These are phyloP conservation scores for Aspergillus wentii DNA, from an alignment of 495 filamentous ascomycete genomes.

Conservation along the genomic window DNA sequence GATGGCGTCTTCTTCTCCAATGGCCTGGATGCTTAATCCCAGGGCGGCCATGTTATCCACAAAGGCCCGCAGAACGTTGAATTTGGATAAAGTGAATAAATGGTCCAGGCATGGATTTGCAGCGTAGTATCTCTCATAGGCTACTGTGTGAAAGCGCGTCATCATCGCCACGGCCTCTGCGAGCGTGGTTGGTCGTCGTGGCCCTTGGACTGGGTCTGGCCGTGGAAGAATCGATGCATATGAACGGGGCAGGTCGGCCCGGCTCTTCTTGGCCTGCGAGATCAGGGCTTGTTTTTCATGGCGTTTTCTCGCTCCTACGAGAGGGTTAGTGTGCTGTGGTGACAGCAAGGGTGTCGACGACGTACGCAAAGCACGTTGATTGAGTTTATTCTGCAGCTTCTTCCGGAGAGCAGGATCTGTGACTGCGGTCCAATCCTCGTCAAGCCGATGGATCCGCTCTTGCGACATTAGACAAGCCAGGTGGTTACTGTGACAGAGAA, in stretches of 20 bases:
- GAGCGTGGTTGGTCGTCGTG: conserved; percentile 2
- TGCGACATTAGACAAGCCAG: neutral
- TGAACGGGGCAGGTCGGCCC: neutral
- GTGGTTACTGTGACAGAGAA: no score
- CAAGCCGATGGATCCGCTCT: conserved; percentile 1
- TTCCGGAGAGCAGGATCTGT: conserved; percentile 8
- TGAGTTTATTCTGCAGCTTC: conserved; percentile 11
- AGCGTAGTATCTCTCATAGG: conserved; percentile 5
- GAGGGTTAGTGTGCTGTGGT: neutral
- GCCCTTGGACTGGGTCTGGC: neutral
- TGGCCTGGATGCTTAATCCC: conserved; percentile 1
- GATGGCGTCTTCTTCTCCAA: conserved; percentile 3
- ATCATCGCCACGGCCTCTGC: conserved; percentile 3
- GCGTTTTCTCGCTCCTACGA: conserved; percentile 4
- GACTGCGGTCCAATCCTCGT: conserved; percentile 13
- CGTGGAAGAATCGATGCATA: conserved; percentile 4
- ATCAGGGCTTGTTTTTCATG: conserved; percentile 1
- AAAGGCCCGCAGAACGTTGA: conserved; percentile 9
- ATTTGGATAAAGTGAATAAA: conserved; percentile 7
- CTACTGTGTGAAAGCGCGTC: conserved; percentile 4
- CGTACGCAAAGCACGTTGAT: conserved; percentile 11
- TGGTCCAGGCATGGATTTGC: conserved; percentile 8
- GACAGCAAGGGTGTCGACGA: neutral
- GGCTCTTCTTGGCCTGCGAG: conserved; percentile 1
- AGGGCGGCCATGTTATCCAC: conserved; percentile 5